phyloP scores from a whole-genome alignment of 768 basidiomycete genomes.

The Omphalotus guepiniiformis region DNA sequence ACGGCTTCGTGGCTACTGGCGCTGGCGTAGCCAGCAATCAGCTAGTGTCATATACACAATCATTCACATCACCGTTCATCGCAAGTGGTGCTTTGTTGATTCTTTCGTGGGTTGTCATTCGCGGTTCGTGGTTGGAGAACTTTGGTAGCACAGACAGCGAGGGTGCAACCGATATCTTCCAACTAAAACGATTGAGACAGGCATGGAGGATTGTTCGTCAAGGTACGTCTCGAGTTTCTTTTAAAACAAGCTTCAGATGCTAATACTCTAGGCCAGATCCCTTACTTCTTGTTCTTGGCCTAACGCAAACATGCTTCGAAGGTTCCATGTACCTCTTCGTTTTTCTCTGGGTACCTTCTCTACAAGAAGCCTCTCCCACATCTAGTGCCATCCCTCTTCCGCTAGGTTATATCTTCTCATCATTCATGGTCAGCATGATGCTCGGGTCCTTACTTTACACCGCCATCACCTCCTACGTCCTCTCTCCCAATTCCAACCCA shows the following conservation, averaged over 20 bases:
- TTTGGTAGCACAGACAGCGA: constrained; percentile 47
- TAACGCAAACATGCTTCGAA: constrained; percentile 79
- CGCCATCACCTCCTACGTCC: constrained; percentile 30
- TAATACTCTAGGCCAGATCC: constrained; percentile 42
- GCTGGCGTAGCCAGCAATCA: constrained; percentile 68
- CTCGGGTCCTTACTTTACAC: constrained; percentile 72
- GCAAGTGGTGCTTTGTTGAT: constrained; percentile 56
- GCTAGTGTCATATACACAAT: constrained; percentile 46
- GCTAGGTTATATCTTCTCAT: constrained; percentile 75
- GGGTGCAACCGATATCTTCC: constrained; percentile 31
- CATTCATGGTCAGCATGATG: constrained; percentile 83
- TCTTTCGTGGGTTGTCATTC: constrained; percentile 54
- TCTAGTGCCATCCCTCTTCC: constrained; percentile 43
- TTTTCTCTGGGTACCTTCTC: constrained; percentile 75
- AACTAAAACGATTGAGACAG: constrained; percentile 46
- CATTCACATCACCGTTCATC: constrained; percentile 62
- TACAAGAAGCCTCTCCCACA: constrained; percentile 55
- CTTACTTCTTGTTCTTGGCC: constrained; percentile 56
- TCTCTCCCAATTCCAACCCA: constrained; percentile 16
- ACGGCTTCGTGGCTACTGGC: constrained; percentile 65
- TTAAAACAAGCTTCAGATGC: background rate
- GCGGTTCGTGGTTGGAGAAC: constrained; percentile 62
- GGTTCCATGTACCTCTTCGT: constrained; percentile 86
- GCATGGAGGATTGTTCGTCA: constrained; percentile 55
- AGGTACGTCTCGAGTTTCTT: constrained; percentile 31